A percentile compares a stretch with the other conserved stretches of the same genome.
Evolutionary conservation across 192 early-diverging fungal genomes (phyloP).

Genomic region (Coemansia sp.): DNA sequence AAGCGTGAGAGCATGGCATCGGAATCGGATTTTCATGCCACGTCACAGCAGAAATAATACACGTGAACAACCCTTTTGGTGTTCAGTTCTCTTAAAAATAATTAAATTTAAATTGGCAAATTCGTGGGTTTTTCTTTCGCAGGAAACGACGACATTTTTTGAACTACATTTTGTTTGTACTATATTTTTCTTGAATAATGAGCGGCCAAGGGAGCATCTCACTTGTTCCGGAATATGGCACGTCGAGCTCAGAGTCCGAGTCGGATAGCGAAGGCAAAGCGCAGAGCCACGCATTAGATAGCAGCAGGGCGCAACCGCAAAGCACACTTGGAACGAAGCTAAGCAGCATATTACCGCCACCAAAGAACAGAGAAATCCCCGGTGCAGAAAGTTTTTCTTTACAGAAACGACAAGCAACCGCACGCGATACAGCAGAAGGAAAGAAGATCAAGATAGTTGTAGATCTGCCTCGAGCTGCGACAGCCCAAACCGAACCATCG

Average conservation of each 20-base stretch:
- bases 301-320: not conserved
- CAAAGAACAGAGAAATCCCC: slow-evolving; percentile 8
- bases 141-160: not conserved
- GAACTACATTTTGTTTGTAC: not conserved
- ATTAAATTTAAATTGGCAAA: not conserved
- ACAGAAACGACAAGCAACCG: not conserved
- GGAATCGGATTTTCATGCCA: not conserved
- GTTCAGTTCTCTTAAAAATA: not conserved
- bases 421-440: not conserved
- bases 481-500: not conserved
- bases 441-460: slow-evolving; percentile 35
- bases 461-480: slow-evolving; percentile 16
- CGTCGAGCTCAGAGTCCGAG: slow-evolving; percentile 37
- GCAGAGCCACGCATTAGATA: not conserved
- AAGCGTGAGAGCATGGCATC: not conserved
- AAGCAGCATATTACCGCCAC: slow-evolving; percentile 40
- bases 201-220: slow-evolving; percentile 16
- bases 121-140: no score
- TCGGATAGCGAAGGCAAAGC: not conserved
- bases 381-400: not conserved
- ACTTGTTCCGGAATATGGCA: slow-evolving; percentile 41
- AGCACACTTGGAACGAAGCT: slow-evolving; percentile 20
- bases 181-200: slow-evolving; percentile 10
- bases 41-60: not conserved
- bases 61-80: slow-evolving; percentile 6